Conservation (phyloP, 441 rosid genomes). For the Adansonia gregorii region DNA sequence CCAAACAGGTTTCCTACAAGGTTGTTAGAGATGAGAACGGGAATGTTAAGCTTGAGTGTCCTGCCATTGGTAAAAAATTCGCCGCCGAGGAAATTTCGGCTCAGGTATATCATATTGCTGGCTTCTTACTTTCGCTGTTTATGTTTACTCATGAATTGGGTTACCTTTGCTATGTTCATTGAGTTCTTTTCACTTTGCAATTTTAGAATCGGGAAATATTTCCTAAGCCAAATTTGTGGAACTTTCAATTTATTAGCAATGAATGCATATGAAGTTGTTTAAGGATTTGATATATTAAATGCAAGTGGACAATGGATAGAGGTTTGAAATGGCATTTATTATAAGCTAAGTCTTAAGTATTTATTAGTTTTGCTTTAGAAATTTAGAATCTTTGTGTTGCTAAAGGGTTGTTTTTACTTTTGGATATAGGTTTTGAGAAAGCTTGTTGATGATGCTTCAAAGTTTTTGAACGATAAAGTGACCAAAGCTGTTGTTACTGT, state of each 20-base stretch:
- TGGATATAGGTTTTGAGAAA: constrained; percentile 76
- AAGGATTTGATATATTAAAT: neutral
- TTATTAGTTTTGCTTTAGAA: neutral
- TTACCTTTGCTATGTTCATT: neutral
- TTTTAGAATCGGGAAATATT: neutral
- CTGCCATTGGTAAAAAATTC: constrained; percentile 78
- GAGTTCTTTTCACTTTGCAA: neutral
- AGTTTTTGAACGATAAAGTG: constrained; percentile 88
- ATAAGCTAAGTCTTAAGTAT: neutral
- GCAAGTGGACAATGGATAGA: neutral
- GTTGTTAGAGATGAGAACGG: constrained; percentile 90
- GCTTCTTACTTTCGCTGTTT: neutral
- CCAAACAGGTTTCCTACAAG: constrained; percentile 86
- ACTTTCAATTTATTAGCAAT: neutral
- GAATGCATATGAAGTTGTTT: neutral
- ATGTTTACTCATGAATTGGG: neutral
- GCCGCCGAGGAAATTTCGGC: constrained; percentile 96
- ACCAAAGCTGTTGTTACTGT: constrained; percentile 93
- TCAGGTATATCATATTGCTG: constrained; percentile 55
- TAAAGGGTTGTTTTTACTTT: constrained; percentile 1
- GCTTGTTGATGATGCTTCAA: constrained; percentile 96
- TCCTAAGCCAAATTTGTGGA: neutral
- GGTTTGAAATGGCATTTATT: neutral
- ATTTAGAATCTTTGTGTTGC: neutral
- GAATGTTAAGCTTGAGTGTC: constrained; percentile 90